Conservation (phyloP, 2,329 filamentous ascomycete genomes). For the Volutella citrinella region DNA sequence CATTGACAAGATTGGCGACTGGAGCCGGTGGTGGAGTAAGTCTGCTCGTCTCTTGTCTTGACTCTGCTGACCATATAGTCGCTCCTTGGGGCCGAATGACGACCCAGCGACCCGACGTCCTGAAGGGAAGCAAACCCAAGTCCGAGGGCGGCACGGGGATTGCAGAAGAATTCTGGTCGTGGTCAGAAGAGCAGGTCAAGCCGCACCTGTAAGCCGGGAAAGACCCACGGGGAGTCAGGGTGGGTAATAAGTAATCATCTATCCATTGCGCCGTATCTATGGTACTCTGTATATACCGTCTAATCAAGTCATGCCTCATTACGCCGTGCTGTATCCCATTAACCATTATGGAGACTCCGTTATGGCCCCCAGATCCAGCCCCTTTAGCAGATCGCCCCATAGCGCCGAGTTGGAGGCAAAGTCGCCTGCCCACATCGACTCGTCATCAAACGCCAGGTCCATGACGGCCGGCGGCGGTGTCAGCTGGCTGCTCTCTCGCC, state of each 20-base stretch:
- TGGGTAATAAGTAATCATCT: neutral
- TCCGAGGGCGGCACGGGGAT: slow-evolving; percentile 37
- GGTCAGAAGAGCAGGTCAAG: slow-evolving; percentile 38
- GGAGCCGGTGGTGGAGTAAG: slow-evolving; percentile 19
- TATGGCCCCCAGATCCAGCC: slow-evolving; percentile 17
- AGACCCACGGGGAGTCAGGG: too few relatives aligned
- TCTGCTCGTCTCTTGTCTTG: neutral
- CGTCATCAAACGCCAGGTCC: slow-evolving; percentile 14
- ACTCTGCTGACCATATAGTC: slow-evolving; percentile 12
- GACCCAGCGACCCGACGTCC: slow-evolving; percentile 31
- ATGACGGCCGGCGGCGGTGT: slow-evolving; percentile 8
- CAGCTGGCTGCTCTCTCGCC: too few relatives aligned
- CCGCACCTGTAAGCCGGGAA: slow-evolving; percentile 18
- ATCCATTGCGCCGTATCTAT: too few relatives aligned
- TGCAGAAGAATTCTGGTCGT: slow-evolving; percentile 38
- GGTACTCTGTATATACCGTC: too few relatives aligned
- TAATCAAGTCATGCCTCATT: too few relatives aligned
- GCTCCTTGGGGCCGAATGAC: slow-evolving; percentile 35
- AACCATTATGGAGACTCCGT: too few relatives aligned
- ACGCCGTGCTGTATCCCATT: too few relatives aligned
- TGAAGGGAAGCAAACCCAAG: slow-evolving; percentile 26
- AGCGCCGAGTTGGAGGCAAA: slow-evolving; percentile 10
- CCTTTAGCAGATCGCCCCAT: slow-evolving; percentile 21
- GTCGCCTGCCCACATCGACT: slow-evolving; percentile 14
- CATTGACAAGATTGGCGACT: slow-evolving; percentile 32